A percentile compares a stretch with the other conserved stretches of the same genome.
phyloP scores from a whole-genome alignment of 495 filamentous ascomycete species.

The Daldinia concentrica region DNA sequence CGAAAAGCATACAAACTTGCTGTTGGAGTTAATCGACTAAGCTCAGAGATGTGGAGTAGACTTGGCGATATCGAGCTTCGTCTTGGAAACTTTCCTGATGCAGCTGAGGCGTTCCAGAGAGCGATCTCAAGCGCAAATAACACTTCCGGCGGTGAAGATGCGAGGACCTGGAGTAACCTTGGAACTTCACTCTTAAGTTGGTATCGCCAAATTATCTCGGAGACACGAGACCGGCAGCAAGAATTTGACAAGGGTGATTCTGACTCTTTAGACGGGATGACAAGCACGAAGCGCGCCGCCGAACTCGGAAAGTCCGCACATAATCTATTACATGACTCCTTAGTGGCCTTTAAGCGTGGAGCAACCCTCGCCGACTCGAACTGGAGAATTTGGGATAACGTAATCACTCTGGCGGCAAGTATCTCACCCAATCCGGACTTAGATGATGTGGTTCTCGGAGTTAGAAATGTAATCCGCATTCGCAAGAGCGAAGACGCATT shows the following conservation, averaged over 20 bases:
- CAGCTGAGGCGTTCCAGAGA: constrained; percentile 83
- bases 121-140: constrained; percentile 63
- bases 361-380: constrained; percentile 81
- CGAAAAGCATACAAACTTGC: constrained; percentile 80
- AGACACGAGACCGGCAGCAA: constrained; percentile 47
- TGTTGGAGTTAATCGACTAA: constrained; percentile 79
- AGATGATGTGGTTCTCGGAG: constrained; percentile 74
- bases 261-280: constrained; percentile 39
- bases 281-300: constrained; percentile 34
- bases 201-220: constrained; percentile 54
- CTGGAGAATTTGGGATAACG: constrained; percentile 94
- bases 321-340: constrained; percentile 74
- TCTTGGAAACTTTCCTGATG: constrained; percentile 77
- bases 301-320: constrained; percentile 47
- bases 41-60: constrained; percentile 85
- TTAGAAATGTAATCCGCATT: constrained; percentile 78
- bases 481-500: constrained; percentile 77
- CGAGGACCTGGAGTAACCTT: constrained; percentile 93
- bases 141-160: constrained; percentile 84
- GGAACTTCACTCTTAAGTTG: constrained; percentile 74
- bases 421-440: constrained; percentile 74
- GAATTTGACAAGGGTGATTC: constrained; percentile 37
- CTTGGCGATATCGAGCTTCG: constrained; percentile 88
- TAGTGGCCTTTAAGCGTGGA: constrained; percentile 84
- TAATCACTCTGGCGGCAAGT: constrained; percentile 83